Conservation (phyloP, 73 alveolate species). For the Paramecium caudatum region DNA sequence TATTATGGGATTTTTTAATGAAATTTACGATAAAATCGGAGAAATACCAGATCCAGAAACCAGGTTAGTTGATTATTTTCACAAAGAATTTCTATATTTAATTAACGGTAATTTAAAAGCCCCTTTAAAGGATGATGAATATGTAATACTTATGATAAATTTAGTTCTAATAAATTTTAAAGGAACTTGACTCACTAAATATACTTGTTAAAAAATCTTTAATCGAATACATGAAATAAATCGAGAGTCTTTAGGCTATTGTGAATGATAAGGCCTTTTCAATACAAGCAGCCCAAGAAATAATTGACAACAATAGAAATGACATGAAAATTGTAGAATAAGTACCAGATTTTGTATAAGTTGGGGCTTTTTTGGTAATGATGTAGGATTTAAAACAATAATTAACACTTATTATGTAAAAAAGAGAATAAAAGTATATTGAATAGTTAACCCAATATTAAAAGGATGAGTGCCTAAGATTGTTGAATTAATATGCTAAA, state of each 20-base stretch:
- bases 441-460: background rate
- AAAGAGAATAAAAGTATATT: conserved; percentile 11
- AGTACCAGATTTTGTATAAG: conserved; percentile 17
- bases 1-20: background rate
- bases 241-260: background rate
- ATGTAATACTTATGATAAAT: background rate
- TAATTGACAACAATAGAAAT: background rate
- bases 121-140: background rate
- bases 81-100: background rate
- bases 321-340: background rate
- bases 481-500: background rate
- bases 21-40: background rate
- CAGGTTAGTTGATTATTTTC: conserved; percentile 14
- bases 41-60: conserved; percentile 47
- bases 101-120: conserved; percentile 35
- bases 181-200: background rate
- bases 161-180: background rate
- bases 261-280: background rate
- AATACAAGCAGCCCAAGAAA: background rate
- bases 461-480: conserved; percentile 27
- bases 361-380: conserved; percentile 12
- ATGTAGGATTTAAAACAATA: background rate
- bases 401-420: background rate
- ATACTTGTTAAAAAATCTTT: background rate
- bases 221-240: conserved; percentile 2